phyloP scores from a whole-genome alignment of 768 basidiomycete genomes.

The Zangia roseola region DNA sequence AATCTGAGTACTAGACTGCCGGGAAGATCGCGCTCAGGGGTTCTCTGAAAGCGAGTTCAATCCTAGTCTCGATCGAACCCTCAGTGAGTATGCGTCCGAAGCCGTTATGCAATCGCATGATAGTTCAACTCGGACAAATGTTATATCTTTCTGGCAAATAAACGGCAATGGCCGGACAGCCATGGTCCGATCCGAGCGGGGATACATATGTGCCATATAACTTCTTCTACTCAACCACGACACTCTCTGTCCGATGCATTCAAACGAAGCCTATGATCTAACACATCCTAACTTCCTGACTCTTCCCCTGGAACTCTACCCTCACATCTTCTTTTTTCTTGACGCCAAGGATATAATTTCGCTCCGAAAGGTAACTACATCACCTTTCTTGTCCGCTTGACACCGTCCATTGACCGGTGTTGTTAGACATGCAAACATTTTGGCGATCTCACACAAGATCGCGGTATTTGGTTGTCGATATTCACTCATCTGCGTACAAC shows the following conservation, averaged over 20 bases:
- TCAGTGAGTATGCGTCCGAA: too few relatives aligned
- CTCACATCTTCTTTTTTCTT: slow-evolving; percentile 13
- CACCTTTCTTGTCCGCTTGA: not conserved
- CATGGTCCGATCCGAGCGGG: too few relatives aligned
- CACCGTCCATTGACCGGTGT: not conserved
- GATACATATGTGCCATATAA: slow-evolving; percentile 7
- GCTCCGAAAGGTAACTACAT: slow-evolving; percentile 12
- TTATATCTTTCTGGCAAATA: too few relatives aligned
- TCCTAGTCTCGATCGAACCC: too few relatives aligned
- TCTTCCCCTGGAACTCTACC: slow-evolving; percentile 21
- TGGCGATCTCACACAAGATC: slow-evolving; percentile 14
- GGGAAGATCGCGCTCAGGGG: too few relatives aligned
- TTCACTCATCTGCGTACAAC: slow-evolving; percentile 7
- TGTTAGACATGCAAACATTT: slow-evolving; percentile 26
- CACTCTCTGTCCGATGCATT: not conserved
- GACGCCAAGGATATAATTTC: slow-evolving; percentile 17
- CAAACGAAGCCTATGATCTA: too few relatives aligned
- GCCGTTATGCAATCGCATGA: too few relatives aligned
- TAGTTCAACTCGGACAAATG: too few relatives aligned
- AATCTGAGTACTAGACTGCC: too few relatives aligned
- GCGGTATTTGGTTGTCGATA: slow-evolving; percentile 19
- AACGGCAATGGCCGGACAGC: too few relatives aligned
- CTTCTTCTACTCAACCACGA: too few relatives aligned
- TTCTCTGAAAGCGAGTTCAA: too few relatives aligned
- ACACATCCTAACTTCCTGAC: not conserved